Base-by-base conservation (phyloP, 139 green algal genomes). In the Volvox reticuliferus region DNA sequence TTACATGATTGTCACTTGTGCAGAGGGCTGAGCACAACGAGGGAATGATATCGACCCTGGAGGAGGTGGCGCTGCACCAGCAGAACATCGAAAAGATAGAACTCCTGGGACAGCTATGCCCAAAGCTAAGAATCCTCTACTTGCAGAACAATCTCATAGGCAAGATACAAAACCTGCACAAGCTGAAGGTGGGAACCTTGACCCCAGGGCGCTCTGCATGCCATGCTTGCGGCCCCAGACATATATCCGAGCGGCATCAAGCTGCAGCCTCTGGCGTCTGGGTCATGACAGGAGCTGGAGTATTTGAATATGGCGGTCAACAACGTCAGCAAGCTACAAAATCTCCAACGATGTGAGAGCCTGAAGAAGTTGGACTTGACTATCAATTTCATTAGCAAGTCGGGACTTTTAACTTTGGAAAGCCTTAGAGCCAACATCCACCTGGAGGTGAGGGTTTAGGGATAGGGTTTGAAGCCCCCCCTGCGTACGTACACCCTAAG, bases 231-330 rank as follows among this genome's bases (percentile, higher is more conserved):
- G 44, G 44, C 44, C 44, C 44, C 44, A 55, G 44, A 9, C 44
- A 55, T 9, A 55, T 55, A 55, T 55, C 44, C 44, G 9, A 55
- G 44, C 9, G 5, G 44, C 44, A 55, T 55, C 44, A 55, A 55
- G 44, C 44, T 9, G 44, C 44, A 55, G 44, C 44, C 44, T 55
- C 44, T 55, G 44, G 44, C 44, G 9, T 55, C 44, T 55, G 44
- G 44, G 44, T 55, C 44, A 55, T 55, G 9, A 55, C 96, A 99
- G 97, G 95, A 98, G 61, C 95, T 99, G 82, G 89, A 98, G 91
- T 98, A 99, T 86, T 84, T 99, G 14, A 99, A 99, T 93, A 44
- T 99, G 30, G 97, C 98, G 0, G 67, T 99, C 13, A 99, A 99
- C 94, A 99, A 99, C 90, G 95, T 99, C 37, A 95, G 91, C 1